Conservation (phyloP, 2,329 filamentous ascomycete genomes). For the Fusarium vanettenii region DNA sequence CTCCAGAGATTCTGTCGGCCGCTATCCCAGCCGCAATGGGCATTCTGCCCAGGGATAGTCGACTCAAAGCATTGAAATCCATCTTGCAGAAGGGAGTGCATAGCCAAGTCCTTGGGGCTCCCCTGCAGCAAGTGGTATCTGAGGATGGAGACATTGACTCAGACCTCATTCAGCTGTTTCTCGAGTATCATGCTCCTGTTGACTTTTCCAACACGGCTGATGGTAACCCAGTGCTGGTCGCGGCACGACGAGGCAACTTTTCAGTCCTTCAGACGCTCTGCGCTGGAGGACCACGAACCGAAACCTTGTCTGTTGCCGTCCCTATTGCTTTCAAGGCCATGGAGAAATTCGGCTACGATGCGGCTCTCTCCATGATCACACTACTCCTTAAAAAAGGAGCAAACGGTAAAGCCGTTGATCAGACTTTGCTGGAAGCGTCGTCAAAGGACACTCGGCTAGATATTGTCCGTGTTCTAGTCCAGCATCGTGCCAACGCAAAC, state of each 20-base stretch:
- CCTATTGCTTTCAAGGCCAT: not conserved
- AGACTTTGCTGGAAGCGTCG: not conserved
- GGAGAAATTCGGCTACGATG: not conserved
- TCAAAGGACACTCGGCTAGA: not conserved
- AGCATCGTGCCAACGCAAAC: conserved; percentile 10
- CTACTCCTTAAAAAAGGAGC: conserved; percentile 10
- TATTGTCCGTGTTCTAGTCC: not conserved
- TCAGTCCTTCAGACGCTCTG: conserved; percentile 10
- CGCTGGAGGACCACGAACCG: not conserved
- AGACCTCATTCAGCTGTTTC: not conserved
- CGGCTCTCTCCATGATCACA: not conserved
- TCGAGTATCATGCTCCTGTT: conserved; percentile 4
- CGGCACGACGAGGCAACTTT: not conserved
- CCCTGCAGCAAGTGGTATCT: not conserved
- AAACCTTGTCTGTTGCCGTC: not conserved
- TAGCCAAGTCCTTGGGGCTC: not conserved
- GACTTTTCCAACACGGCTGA: not conserved
- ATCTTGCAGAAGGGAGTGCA: conserved; percentile 8
- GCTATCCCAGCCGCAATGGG: not conserved
- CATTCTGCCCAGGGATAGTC: not conserved
- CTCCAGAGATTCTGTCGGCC: not conserved
- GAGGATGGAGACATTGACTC: not conserved
- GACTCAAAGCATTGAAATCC: not conserved
- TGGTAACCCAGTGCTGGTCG: not conserved
- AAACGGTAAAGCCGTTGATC: not conserved